Base-by-base conservation (phyloP, 805 yeast species). In the Diddensiella transvaalensis region DNA sequence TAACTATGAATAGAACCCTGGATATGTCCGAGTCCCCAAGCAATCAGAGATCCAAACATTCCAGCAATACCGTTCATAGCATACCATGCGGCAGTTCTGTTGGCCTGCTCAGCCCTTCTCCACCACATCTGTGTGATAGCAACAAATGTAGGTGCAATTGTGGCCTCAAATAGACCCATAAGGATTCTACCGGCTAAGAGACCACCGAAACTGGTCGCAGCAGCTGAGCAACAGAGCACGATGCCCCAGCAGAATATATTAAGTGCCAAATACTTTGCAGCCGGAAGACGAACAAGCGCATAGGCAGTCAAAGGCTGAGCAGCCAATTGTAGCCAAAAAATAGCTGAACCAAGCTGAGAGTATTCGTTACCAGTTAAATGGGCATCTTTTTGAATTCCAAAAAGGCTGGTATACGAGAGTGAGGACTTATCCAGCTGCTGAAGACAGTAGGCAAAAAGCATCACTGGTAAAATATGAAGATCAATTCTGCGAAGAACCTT, bases 71-170 rank as follows among this genome's bases (percentile, higher is more conserved):
- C 79, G 33, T 72, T 62, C 45, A 59, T 56, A 56, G 56, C 69
- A 51, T 73, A 69, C 74, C 78, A 76, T 22, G 68, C 49, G 21
- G 72, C 64, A 2, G 69, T 61, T 40, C 78, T 61, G 41, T 41
- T 41, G 15, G 83, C 83, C 44, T 79, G 78, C 51, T 67, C 67
- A n/a, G 53, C 52, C 18, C 64, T 56, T 50, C 69, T 73, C 71
- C 79, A 82, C 76, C 81, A 82, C 63, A 77, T 81, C 22, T 77
- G 63, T 3, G 83, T 80, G 42, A 81, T 60, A 26, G 77, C 67
- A 23, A 78, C 75, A 63, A 77, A 77, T 3, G 81, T 74, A 3
- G 87, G 86, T 15, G 80, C 74, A 22, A 80, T 74, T 18, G 73
- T 68, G 50, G 78, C 68, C 58, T 80, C 85, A 2, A 76, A 63